Evolutionary conservation across 495 filamentous ascomycete genomes (phyloP).

Genomic region (Aspergillus egyptiacus): DNA sequence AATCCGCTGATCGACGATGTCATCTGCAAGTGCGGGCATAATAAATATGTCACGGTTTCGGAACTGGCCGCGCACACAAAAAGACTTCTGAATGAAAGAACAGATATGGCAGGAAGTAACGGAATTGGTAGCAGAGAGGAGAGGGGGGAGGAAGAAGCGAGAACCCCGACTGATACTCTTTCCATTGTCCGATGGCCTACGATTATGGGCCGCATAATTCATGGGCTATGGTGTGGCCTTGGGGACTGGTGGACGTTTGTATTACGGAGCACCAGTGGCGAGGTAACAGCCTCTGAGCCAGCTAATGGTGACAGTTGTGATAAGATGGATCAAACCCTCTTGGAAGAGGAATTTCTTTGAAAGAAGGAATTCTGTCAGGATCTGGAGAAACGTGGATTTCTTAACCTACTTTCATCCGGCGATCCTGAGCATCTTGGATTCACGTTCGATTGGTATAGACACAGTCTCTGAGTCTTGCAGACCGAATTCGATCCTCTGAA

Average conservation of each 20-base stretch:
- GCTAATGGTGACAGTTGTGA: constrained; percentile 8
- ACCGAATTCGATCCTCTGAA: too few relatives aligned
- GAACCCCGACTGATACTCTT: not conserved
- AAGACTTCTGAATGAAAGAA: constrained; percentile 10
- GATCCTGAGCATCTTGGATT: constrained; percentile 29
- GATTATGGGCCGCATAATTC: not conserved
- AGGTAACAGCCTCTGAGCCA: not conserved
- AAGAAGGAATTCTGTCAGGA: constrained; percentile 25
- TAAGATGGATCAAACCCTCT: not conserved
- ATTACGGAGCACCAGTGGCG: not conserved
- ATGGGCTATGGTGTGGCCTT: constrained; percentile 3
- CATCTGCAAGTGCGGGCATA: constrained; percentile 37
- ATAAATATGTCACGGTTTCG: constrained; percentile 25
- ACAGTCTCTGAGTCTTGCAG: not conserved
- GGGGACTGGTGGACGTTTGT: constrained; percentile 1
- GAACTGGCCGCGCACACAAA: constrained; percentile 27
- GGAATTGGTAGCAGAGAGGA: not conserved
- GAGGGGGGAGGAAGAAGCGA: not conserved
- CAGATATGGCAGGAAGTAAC: not conserved
- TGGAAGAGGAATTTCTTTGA: not conserved
- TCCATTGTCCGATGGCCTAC: constrained; percentile 1
- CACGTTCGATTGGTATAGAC: constrained; percentile 1
- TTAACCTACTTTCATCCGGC: constrained; percentile 22
- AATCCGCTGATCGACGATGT: constrained; percentile 32
- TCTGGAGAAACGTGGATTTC: constrained; percentile 27